phyloP scores from a whole-genome alignment of 192 early-diverging fungal genomes.

The Backusella parvicylindrica region DNA sequence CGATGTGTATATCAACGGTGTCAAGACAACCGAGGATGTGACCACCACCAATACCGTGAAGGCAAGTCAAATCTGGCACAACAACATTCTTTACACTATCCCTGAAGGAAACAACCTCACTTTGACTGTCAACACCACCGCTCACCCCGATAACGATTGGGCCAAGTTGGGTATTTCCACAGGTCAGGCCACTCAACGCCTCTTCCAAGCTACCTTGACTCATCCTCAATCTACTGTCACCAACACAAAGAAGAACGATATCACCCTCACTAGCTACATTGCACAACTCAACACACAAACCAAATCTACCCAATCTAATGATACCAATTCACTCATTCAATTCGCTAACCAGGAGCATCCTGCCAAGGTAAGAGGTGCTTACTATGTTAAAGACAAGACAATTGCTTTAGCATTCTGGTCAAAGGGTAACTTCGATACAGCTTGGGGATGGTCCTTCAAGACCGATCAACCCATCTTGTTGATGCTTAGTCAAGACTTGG shows the following conservation, averaged over 20 bases:
- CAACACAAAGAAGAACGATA: not conserved
- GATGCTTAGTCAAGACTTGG: not conserved
- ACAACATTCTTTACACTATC: slow-evolving; percentile 17
- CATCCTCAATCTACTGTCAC: not conserved
- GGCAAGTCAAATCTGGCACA: slow-evolving; percentile 16
- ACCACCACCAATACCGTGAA: slow-evolving; percentile 7
- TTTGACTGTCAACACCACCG: slow-evolving; percentile 10
- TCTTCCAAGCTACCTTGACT: slow-evolving; percentile 17
- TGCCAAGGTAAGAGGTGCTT: not conserved
- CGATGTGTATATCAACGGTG: slow-evolving; percentile 1
- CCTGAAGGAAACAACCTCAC: not conserved
- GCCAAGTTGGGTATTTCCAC: slow-evolving; percentile 19
- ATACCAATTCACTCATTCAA: not conserved
- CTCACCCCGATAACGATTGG: slow-evolving; percentile 10
- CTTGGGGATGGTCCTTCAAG: not conserved
- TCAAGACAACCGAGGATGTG: not conserved
- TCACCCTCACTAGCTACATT: slow-evolving; percentile 3
- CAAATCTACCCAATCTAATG: not conserved
- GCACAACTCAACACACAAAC: not conserved
- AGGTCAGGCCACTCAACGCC: not conserved
- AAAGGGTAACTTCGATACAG: not conserved
- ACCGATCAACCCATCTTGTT: slow-evolving; percentile 11
- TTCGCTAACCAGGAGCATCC: not conserved
- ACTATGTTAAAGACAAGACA: not conserved
- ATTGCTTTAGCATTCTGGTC: slow-evolving; percentile 14